Evolutionary conservation across 129 eudicot genomes (phyloP), one percentile per base, ranked within the genome.

Genomic region (Arctium minus): DNA sequence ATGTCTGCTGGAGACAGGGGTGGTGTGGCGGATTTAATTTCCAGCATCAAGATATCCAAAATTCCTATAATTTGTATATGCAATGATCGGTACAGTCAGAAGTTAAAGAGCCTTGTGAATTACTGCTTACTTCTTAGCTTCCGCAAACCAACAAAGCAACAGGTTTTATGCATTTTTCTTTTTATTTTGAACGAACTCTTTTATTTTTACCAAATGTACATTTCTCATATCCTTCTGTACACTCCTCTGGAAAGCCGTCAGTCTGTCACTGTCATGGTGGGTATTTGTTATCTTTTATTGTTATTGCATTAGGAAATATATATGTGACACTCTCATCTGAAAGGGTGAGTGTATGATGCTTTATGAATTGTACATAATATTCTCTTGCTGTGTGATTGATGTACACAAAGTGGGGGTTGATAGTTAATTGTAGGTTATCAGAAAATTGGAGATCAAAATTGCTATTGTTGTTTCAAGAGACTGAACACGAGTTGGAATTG

Each of bases 1-100:
- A 94, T 94, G 98, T 94, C 98, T 84, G 97, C 94, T 79, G 98
- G 98, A 75, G 96, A 94, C 81, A 88, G 99, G 88, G 99, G 99
- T 71, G 97, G 99, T 72, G 97, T 96, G 18, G 97, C 97, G 60
- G 97, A 96, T 88, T 90, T 96, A 76, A 96, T 93, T 85, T 85
- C 97, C 76, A 93, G 97, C 88, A 93, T 93, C 88, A 96, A 96
- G 85, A 87, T 85, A 38, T 93, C 98, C 15, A 96, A 96, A 92
- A 86, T 91, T 67, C 99, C 98, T 30, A 93, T 96, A 46, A 91
- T 95, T 62, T 96, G 99, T 87, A 96, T 96, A 56, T 96, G 99
- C 74, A 96, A 96, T 74, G 99, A 96, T 73, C 93, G 97, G 56
- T 96, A 93, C 85, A 91, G 98, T 84, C 99, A 96, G 88, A 96